Conservation (phyloP, 805 yeast species). For the Yarrowia keelungensis region DNA sequence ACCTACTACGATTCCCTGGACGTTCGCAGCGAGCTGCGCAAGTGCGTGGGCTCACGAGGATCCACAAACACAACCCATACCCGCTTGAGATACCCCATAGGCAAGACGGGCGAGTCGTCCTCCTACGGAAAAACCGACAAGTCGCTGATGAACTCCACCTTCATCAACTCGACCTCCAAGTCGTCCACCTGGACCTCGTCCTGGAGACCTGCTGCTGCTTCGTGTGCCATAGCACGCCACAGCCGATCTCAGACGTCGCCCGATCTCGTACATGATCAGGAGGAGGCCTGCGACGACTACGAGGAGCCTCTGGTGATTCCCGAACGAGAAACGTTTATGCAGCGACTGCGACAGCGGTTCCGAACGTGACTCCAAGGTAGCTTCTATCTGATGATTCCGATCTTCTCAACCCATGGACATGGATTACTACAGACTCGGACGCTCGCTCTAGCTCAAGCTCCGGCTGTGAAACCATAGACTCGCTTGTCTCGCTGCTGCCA, state of each 20-base stretch:
- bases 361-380: not conserved
- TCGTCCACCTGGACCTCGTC: not conserved
- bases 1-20: conserved; percentile 26
- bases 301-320: not conserved
- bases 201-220: conserved; percentile 3
- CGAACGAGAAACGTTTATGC: conserved; percentile 11
- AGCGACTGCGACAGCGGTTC: conserved; percentile 4
- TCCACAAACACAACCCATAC: conserved; percentile 28
- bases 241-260: not conserved
- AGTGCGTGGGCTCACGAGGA: conserved; percentile 8
- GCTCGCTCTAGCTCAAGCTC: not conserved
- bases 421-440: too few relatives aligned
- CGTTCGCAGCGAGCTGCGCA: not conserved
- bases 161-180: too few relatives aligned
- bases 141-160: too few relatives aligned
- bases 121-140: not conserved
- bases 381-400: too few relatives aligned
- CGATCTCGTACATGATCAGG: not conserved
- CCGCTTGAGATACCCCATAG: conserved; percentile 12
- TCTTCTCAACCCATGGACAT: not conserved
- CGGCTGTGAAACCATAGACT: not conserved
- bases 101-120: not conserved
- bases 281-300: too few relatives aligned
- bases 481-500: too few relatives aligned
- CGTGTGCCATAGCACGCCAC: not conserved